A percentile compares a stretch with the other conserved stretches of the same genome.
These are phyloP conservation scores for Termitomyces sp. DNA, from an alignment of 768 basidiomycete genomes.

Conservation along the genomic window DNA sequence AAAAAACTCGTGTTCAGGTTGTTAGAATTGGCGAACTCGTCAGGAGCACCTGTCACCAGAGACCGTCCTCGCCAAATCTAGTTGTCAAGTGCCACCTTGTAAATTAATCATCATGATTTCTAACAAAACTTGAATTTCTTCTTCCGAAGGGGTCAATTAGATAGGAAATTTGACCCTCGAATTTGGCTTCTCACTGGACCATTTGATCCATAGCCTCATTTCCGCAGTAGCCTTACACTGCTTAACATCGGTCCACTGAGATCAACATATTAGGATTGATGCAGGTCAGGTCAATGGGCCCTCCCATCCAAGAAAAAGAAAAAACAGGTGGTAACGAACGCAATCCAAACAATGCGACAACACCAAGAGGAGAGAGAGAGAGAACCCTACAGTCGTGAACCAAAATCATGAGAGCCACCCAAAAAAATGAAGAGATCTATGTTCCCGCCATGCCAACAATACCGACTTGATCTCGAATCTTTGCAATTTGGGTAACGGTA, in stretches of 20 bases:
- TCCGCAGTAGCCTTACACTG: neutral
- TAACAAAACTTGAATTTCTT: too few relatives aligned
- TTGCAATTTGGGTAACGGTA: conserved; percentile 83
- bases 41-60: too few relatives aligned
- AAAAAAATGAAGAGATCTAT: conserved; percentile 21
- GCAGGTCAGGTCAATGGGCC: neutral
- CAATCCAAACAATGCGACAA: neutral
- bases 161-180: too few relatives aligned
- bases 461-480: conserved; percentile 84
- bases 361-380: neutral
- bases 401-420: neutral
- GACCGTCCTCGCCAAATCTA: too few relatives aligned
- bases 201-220: too few relatives aligned
- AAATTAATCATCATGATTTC: too few relatives aligned
- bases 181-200: too few relatives aligned
- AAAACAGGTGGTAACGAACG: neutral
- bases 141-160: too few relatives aligned
- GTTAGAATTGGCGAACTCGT: too few relatives aligned
- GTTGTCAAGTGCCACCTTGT: too few relatives aligned
- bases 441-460: conserved; percentile 86
- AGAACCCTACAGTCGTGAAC: neutral
- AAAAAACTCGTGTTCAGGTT: too few relatives aligned
- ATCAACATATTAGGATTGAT: neutral
- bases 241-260: neutral
- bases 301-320: neutral